A percentile compares a stretch with the other conserved stretches of the same genome.
Evolutionary conservation across 805 yeast species (phyloP).

Genomic region (Saccharomycopsis microspora): DNA sequence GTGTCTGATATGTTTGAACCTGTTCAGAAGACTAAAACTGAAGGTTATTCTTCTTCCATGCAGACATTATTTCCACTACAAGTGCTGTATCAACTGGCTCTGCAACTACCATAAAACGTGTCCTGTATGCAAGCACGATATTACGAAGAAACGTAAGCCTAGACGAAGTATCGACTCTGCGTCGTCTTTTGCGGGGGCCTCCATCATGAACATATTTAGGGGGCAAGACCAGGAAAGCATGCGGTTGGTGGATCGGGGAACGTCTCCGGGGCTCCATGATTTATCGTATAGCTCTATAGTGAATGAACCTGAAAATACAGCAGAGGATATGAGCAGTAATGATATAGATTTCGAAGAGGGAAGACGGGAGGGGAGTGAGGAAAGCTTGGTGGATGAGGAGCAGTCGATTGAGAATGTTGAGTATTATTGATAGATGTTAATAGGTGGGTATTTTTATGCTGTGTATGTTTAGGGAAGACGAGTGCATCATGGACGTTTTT

Average conservation of each 20-base stretch:
- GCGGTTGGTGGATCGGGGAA: constrained; percentile 7
- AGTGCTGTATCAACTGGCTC: constrained; percentile 51
- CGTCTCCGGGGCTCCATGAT: constrained; percentile 3
- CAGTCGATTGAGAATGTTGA: constrained; percentile 5
- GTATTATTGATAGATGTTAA: neutral
- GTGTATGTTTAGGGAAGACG: too few species aligned
- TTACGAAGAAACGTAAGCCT: constrained; percentile 17
- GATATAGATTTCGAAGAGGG: neutral
- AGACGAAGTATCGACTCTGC: neutral
- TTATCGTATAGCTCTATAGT: constrained; percentile 1
- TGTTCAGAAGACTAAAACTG: constrained; percentile 34
- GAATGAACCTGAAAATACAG: neutral
- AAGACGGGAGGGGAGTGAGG: neutral
- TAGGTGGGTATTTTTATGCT: too few species aligned
- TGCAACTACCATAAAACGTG: constrained; percentile 41
- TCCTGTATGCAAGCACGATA: constrained; percentile 45
- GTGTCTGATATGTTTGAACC: constrained; percentile 51
- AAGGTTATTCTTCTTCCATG: constrained; percentile 45
- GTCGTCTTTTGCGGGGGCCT: neutral
- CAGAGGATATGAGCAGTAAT: constrained; percentile 2
- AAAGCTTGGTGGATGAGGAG: constrained; percentile 4
- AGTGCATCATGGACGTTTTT: too few species aligned
- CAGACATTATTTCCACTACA: constrained; percentile 48
- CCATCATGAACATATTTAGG: neutral
- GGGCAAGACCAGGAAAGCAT: neutral